Base-by-base conservation (phyloP, 805 yeast genomes). In the Candida alai region DNA sequence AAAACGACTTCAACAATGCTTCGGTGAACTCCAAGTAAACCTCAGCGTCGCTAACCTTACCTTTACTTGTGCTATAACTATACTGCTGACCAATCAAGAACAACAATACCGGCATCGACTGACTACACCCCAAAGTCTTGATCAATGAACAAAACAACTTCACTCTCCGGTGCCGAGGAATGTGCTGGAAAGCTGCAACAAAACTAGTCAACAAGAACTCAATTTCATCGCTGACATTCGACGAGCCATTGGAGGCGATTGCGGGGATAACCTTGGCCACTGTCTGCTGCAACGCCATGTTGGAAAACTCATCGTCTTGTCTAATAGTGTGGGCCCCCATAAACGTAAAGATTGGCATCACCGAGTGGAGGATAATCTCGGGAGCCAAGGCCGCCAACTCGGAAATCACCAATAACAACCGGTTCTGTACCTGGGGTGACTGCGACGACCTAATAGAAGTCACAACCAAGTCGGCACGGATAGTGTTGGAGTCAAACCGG, bases 261-360 rank as follows among this genome's bases (percentile, higher is more conserved):
- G 97, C 96, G 4, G 98, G 97, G 22, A 93, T 80, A 32, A 93
- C 96, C 48, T 84, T 80, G 15, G 83, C 64, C 32, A 93, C 82
- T 2, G 98, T 90, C 54, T 86, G 93, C 51, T 88, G 95, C 42
- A 93, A 87, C 28, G 89, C 97, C 45, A 84, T 84, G 20, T 83
- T 83, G 0, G 97, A 87, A 52, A 85, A 90, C 54, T 87, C 97
- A 58, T 93, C 97, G 57, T 93, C 98, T 61, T 93, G 96, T 51
- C 96, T 81, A 34, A 93, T 76, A 10, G 97, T 89, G 51, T 88
- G 95, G 9, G 97, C 95, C 40, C 98, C 98, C 97, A 93, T 93
- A 50, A 93, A 93, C 1, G 98, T 93, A 68, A 93, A 93, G 33
- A 93, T 90, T n/a, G 98, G 98, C 98, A 93, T 93, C 6, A 93